Base-by-base conservation (phyloP, 768 basidiomycete species). In the Lactarius psammicola region DNA sequence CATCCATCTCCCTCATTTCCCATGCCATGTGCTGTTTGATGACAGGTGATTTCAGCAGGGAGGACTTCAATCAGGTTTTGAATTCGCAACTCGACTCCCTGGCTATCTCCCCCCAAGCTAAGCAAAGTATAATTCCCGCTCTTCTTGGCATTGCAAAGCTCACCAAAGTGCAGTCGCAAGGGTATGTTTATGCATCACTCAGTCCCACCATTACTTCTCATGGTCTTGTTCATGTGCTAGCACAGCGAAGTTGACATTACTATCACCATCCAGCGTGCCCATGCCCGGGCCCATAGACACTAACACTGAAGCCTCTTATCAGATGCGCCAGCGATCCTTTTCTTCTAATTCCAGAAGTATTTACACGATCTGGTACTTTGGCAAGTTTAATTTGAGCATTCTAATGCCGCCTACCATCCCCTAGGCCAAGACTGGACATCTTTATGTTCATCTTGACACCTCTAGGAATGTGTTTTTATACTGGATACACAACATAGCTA, bases 21-120 rank as follows among this genome's bases (percentile, higher is more conserved):
- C 15, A 23, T 7, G 54, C 54, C 2, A 62, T 62, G 5, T 15
- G 30, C 17, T 31, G 31, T 10, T 30, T 62, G 31, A 56, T 62
- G 26, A 9, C 4, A 13, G 56, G 42, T 42, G 42, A 56, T n/a
- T 44, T 34, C 17, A 23, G 31, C 8, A 23, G 33, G 2, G 20
- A n/a, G 18, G 23, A 18, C 20, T 17, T 62, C 9, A 0, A 17
- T 38, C 36, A 31, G n/a, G 10, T 57, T 64, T 31, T 64, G 56
- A 42, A n/a, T 23, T 53, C 36, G 3, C 60, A 55, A 11, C 60
- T 62, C 15, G 38, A 62, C 53, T 4, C 60, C 38, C 31, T 62
- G 51, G 53, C 60, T 8, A 62, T 62, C 42, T 62, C 38, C 9
- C 53, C 60, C 55, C 60, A 40, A 4, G n/a, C 53, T 31, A 61